A percentile compares a stretch with the other conserved stretches of the same genome.
These are phyloP conservation scores for Arxiozyma bovina DNA, from an alignment of 1,139 yeast species.

Conservation along the genomic window DNA sequence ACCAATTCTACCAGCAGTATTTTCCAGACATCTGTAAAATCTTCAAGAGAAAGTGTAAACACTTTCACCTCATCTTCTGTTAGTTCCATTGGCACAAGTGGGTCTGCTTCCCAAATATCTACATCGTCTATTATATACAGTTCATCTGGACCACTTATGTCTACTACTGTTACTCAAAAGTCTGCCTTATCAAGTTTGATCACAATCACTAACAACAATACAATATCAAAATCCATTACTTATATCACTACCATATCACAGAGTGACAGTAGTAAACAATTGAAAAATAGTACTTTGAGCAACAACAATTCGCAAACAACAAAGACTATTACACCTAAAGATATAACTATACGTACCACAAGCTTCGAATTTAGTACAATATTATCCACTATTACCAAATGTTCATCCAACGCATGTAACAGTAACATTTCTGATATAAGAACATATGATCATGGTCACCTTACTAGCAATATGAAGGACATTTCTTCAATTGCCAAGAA, in stretches of 20 bases:
- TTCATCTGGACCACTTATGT: not conserved
- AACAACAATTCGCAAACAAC: not conserved
- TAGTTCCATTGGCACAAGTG: not conserved
- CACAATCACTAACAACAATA: not conserved
- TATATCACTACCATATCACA: not conserved
- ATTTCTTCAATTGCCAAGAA: not conserved
- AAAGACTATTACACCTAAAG: not conserved
- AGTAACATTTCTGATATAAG: not conserved
- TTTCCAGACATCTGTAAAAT: not conserved
- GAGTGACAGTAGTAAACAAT: not conserved
- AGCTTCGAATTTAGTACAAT: not conserved
- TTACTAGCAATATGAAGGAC: not conserved
- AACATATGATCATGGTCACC: not conserved
- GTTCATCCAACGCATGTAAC: not conserved
- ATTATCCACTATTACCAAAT: not conserved
- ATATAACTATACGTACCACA: not conserved
- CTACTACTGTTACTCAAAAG: not conserved
- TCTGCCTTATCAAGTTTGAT: not conserved
- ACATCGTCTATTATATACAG: not conserved
- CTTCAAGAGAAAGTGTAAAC: not conserved
- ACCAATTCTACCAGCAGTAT: not conserved
- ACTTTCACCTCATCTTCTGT: not conserved
- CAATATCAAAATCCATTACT: not conserved
- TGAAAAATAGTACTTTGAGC: not conserved
- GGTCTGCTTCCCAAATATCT: not conserved